These are phyloP conservation scores for Mucor racemosus DNA, from an alignment of 371 early-diverging fungal species.

Conservation along the genomic window DNA sequence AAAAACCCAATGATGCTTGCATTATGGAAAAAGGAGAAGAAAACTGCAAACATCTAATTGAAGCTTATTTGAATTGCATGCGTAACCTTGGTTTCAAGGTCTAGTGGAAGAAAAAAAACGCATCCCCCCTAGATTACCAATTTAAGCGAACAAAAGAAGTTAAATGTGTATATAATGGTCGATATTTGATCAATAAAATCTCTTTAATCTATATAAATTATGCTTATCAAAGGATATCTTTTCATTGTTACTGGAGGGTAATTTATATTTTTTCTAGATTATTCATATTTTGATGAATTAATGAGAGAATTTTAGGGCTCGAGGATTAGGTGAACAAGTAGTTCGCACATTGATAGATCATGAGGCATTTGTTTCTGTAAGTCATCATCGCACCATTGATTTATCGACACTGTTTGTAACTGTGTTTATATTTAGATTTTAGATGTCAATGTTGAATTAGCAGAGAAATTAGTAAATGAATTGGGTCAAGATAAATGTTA, in stretches of 20 bases:
- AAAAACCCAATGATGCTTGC: conserved; percentile 86
- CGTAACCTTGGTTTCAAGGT: conserved; percentile 89
- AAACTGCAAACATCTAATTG: conserved; percentile 82
- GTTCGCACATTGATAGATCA: conserved; percentile 28
- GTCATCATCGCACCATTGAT: neutral
- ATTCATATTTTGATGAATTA: neutral
- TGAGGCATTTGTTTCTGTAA: conserved; percentile 38
- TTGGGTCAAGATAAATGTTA: conserved; percentile 36
- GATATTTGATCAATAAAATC: too few relatives aligned
- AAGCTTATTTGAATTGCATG: conserved; percentile 87
- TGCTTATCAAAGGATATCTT: conserved; percentile 12
- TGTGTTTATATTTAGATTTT: conserved; percentile 34
- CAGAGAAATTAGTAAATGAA: conserved; percentile 30
- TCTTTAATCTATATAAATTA: neutral
- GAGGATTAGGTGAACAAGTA: conserved; percentile 46
- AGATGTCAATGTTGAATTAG: conserved; percentile 52
- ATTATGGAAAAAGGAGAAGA: conserved; percentile 83
- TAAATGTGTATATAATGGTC: neutral
- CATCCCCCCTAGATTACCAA: conserved; percentile 17
- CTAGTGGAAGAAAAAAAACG: conserved; percentile 32
- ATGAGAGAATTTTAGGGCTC: conserved; percentile 32
- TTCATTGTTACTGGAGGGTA: conserved; percentile 55
- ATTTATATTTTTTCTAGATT: neutral
- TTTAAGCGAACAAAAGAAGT: conserved; percentile 47
- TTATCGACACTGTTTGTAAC: too few relatives aligned